phyloP scores from a whole-genome alignment of 2,329 filamentous ascomycete genomes.

The Cercospora beticola region DNA sequence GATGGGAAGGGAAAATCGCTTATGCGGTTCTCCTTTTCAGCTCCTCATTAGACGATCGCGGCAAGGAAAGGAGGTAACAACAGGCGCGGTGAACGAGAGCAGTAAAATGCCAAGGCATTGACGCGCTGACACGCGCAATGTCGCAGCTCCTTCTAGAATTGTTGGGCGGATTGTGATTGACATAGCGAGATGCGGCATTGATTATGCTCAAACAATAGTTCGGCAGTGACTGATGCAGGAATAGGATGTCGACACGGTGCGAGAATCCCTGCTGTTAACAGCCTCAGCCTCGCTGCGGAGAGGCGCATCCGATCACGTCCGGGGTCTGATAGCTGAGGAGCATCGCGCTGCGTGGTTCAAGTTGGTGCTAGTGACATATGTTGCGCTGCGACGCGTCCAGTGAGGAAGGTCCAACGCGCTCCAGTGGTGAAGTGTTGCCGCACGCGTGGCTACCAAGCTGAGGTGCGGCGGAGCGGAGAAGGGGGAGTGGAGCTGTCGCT shows the following conservation, averaged over 20 bases:
- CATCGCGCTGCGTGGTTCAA: not conserved
- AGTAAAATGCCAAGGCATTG: not conserved
- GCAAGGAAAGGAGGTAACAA: not conserved
- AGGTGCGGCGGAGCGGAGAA: not conserved
- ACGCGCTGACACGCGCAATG: not conserved
- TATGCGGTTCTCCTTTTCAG: constrained; percentile 1
- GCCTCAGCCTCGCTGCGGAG: not conserved
- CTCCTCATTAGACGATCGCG: not conserved
- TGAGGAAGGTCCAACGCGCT: not conserved
- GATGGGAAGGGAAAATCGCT: not conserved
- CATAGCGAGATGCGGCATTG: not conserved
- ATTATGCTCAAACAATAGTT: not conserved
- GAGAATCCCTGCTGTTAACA: not conserved
- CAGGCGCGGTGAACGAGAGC: not conserved
- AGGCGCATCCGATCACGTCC: not conserved
- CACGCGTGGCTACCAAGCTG: not conserved
- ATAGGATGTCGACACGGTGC: not conserved
- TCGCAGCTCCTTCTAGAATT: not conserved
- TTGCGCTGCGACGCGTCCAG: not conserved
- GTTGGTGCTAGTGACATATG: not conserved
- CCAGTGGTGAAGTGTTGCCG: not conserved
- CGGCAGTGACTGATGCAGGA: not conserved
- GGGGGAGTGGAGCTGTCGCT: not conserved
- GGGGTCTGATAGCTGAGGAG: not conserved
- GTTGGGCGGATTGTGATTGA: not conserved